Percentiles rank a stretch among this genome's conserved stretches.
Evolutionary conservation across 2,329 filamentous ascomycete genomes (phyloP).

Genomic region (Cladophialophora exuberans): DNA sequence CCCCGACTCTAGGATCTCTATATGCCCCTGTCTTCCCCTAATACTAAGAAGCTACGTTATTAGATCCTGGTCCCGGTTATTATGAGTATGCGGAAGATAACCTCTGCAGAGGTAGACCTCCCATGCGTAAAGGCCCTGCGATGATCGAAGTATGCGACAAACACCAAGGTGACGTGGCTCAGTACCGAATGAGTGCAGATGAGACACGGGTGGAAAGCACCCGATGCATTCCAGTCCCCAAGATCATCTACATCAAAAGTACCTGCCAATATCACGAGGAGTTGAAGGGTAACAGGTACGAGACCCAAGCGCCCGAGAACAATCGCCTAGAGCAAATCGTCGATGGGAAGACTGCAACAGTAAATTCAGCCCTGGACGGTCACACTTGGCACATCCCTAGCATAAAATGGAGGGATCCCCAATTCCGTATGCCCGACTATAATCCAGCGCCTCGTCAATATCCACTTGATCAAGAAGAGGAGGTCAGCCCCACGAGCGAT

Average conservation of each 20-base stretch:
- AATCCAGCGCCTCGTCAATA: conserved; percentile 13
- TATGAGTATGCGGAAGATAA: not conserved
- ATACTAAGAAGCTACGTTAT: not conserved
- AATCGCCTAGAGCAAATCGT: not conserved
- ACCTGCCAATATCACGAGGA: not conserved
- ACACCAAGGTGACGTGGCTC: conserved; percentile 1
- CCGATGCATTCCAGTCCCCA: not conserved
- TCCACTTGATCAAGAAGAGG: not conserved
- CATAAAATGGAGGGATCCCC: conserved; percentile 9
- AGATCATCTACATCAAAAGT: not conserved
- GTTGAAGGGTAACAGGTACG: not conserved
- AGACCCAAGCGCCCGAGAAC: not conserved
- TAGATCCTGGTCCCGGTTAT: conserved; percentile 5
- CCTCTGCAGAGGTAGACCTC: not conserved
- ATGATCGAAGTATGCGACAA: conserved; percentile 6
- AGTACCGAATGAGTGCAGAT: not conserved
- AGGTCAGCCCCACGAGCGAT: not conserved
- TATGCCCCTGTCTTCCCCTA: not conserved
- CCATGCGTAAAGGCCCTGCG: not conserved
- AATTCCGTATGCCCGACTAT: conserved; percentile 18
- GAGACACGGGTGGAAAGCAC: not conserved
- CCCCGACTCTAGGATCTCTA: not conserved
- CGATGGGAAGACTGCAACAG: not conserved
- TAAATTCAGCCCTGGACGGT: not conserved
- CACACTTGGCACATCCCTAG: conserved; percentile 8